Conservation (phyloP, 1,284 basidiomycete genomes). For the Melampsora allii-populina region DNA sequence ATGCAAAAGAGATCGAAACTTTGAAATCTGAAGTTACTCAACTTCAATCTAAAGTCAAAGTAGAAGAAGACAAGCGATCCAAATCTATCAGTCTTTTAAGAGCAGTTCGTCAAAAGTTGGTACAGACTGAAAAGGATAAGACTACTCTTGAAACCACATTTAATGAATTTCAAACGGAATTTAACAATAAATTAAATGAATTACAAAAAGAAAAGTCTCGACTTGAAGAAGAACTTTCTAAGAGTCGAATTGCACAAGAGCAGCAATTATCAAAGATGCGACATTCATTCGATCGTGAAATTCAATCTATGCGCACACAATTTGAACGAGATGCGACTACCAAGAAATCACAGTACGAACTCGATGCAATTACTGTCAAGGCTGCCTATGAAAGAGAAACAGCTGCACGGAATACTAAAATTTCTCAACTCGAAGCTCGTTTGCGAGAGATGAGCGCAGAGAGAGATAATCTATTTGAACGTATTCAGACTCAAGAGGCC, state of each 20-base stretch:
- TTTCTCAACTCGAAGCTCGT: conserved; percentile 22
- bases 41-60: conserved; percentile 26
- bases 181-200: conserved; percentile 11
- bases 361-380: conserved; percentile 32
- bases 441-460: conserved; percentile 15
- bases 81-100: conserved; percentile 39
- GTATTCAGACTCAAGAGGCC: conserved; percentile 15
- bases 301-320: conserved; percentile 16
- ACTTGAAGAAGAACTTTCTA: conserved; percentile 26
- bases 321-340: conserved; percentile 21
- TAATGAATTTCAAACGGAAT: conserved; percentile 6
- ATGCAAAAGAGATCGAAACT: not conserved
- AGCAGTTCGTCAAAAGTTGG: conserved; percentile 40
- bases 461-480: conserved; percentile 22
- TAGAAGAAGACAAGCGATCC: conserved; percentile 43
- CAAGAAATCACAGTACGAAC: conserved; percentile 30
- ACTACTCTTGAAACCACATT: conserved; percentile 10
- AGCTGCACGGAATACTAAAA: conserved; percentile 23
- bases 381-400: conserved; percentile 32
- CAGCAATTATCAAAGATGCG: conserved; percentile 36
- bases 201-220: conserved; percentile 18
- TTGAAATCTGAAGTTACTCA: conserved; percentile 11
- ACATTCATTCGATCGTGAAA: conserved; percentile 39
- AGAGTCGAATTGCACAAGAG: conserved; percentile 8
- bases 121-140: conserved; percentile 41